A percentile compares a stretch with the other conserved stretches of the same genome.
Evolutionary conservation across 129 eudicot species (phyloP).

Genomic region (Escallonia herrerae): DNA sequence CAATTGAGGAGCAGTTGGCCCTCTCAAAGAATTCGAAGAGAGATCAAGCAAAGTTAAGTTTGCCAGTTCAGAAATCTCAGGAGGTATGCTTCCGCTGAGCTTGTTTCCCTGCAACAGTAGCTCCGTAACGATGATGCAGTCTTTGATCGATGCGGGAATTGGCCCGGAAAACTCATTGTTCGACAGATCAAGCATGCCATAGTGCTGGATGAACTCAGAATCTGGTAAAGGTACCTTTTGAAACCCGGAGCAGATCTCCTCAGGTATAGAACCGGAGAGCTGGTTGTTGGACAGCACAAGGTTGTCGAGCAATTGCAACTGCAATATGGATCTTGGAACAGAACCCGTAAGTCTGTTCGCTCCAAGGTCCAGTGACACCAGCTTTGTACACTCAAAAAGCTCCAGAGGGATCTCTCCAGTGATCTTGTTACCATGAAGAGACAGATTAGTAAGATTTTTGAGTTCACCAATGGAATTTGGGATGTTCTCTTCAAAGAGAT

Average conservation of each 20-base stretch:
- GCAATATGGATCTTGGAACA: conserved; percentile 59
- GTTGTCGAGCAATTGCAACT: conserved; percentile 66
- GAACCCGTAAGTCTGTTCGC: conserved; percentile 51
- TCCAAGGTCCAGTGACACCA: conserved; percentile 81
- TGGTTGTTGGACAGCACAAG: conserved; percentile 67
- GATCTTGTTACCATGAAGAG: conserved; percentile 68
- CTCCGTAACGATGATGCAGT: conserved; percentile 54
- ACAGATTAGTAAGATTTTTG: conserved; percentile 71
- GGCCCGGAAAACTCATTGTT: conserved; percentile 60
- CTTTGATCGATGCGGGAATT: conserved; percentile 61
- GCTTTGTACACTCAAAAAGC: conserved; percentile 60
- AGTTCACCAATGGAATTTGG: conserved; percentile 67
- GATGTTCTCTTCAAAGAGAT: conserved; percentile 65
- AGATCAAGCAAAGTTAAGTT: conserved; percentile 71
- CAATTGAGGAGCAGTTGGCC: conserved; percentile 38
- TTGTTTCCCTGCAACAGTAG: conserved; percentile 48
- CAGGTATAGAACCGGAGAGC: conserved; percentile 67
- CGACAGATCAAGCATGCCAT: conserved; percentile 91
- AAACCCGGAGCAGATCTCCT: conserved; percentile 84
- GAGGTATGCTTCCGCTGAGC: conserved; percentile 74
- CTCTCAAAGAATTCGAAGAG: conserved; percentile 56
- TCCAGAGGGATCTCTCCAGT: conserved; percentile 60
- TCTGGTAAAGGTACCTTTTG: conserved; percentile 75
- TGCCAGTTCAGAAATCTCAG: conserved; percentile 43
- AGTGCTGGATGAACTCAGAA: conserved; percentile 84